Evolutionary conservation across 2,329 filamentous ascomycete genomes (phyloP).

Genomic region (Colletotrichum liaoningense): DNA sequence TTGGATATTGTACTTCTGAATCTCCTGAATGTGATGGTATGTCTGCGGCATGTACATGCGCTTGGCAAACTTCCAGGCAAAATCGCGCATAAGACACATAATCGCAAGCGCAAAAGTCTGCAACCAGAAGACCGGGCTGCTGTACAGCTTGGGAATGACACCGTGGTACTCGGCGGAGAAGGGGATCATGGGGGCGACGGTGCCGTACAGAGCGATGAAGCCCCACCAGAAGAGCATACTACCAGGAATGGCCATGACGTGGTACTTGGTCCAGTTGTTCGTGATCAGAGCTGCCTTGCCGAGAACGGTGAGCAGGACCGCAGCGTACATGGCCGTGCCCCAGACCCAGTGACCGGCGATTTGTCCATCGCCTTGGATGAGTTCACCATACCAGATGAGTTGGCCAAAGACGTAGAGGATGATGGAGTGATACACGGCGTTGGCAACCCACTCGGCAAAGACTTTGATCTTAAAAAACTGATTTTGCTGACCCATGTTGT

Average conservation of each 20-base stretch:
- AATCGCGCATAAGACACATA: slow-evolving; percentile 87
- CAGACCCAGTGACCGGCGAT: slow-evolving; percentile 96
- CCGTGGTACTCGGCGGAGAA: slow-evolving; percentile 89
- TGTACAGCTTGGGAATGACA: slow-evolving; percentile 83
- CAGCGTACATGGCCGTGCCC: slow-evolving; percentile 94
- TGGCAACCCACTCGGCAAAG: slow-evolving; percentile 92
- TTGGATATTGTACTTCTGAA: slow-evolving; percentile 99
- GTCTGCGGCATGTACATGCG: slow-evolving; percentile 96
- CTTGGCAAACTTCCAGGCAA: slow-evolving; percentile 97
- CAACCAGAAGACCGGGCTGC: slow-evolving; percentile 88
- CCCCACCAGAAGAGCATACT: slow-evolving; percentile 92
- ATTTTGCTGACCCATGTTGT: slow-evolving; percentile 91
- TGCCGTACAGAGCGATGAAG: slow-evolving; percentile 89
- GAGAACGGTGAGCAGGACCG: slow-evolving; percentile 91
- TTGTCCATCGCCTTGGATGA: slow-evolving; percentile 81
- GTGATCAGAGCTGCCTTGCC: slow-evolving; percentile 95
- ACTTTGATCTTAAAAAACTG: slow-evolving; percentile 93
- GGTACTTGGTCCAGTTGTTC: slow-evolving; percentile 99
- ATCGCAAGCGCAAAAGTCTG: slow-evolving; percentile 85
- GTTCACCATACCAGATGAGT: slow-evolving; percentile 84
- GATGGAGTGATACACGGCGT: slow-evolving; percentile 95
- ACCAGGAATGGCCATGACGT: slow-evolving; percentile 93
- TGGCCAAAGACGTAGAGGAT: slow-evolving; percentile 89
- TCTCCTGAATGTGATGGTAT: slow-evolving; percentile 99
- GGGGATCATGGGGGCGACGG: slow-evolving; percentile 82